Conservation (phyloP, 2,329 filamentous ascomycete species). For the Monosporascus sp. region DNA sequence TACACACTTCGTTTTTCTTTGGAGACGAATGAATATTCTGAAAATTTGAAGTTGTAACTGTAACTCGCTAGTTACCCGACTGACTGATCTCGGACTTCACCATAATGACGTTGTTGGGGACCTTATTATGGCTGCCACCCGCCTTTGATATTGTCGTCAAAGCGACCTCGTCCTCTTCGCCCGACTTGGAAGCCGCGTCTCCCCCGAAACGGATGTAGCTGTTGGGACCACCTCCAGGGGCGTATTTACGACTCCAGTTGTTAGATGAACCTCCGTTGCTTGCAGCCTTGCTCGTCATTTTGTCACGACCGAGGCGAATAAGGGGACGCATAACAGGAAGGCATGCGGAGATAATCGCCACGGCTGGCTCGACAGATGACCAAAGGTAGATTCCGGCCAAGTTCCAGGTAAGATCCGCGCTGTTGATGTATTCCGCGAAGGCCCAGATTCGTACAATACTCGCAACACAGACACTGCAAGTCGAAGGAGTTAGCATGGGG, state of each 20-base stretch:
- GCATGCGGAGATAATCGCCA: slow-evolving; percentile 31
- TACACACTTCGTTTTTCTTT: too few species aligned
- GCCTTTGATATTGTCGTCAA: slow-evolving; percentile 14
- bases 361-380: slow-evolving; percentile 28
- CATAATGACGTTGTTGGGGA: slow-evolving; percentile 14
- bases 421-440: slow-evolving; percentile 15
- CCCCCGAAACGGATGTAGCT: slow-evolving; percentile 16
- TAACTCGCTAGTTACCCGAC: not conserved
- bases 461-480: slow-evolving; percentile 22
- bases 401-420: slow-evolving; percentile 22
- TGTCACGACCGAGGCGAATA: slow-evolving; percentile 19
- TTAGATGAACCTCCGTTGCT: slow-evolving; percentile 1
- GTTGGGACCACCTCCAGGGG: slow-evolving; percentile 12
- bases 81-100: slow-evolving; percentile 14
- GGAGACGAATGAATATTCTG: too few species aligned
- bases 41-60: too few species aligned
- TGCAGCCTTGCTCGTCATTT: not conserved
- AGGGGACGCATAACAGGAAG: slow-evolving; percentile 28
- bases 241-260: slow-evolving; percentile 7
- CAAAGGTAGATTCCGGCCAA: slow-evolving; percentile 25
- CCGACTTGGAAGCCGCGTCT: slow-evolving; percentile 5
- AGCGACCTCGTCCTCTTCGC: slow-evolving; percentile 12
- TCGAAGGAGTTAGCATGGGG: not conserved
- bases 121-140: slow-evolving; percentile 4
- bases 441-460: slow-evolving; percentile 23